A percentile compares a stretch with the other conserved stretches of the same genome.
Evolutionary conservation across 2,329 filamentous ascomycete genomes (phyloP).

Genomic region (Sporothrix pallida): DNA sequence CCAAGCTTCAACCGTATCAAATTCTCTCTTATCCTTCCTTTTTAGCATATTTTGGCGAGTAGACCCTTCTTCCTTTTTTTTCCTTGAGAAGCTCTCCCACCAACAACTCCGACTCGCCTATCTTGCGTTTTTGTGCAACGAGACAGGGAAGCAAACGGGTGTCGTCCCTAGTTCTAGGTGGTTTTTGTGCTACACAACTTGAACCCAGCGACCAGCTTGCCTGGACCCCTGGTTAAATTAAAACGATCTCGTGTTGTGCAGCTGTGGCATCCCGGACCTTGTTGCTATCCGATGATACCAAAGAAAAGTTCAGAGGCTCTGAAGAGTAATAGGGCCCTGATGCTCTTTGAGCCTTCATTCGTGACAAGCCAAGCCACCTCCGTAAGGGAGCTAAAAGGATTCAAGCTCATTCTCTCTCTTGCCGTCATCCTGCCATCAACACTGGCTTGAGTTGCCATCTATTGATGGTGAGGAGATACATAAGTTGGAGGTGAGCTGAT

Average conservation of each 20-base stretch:
- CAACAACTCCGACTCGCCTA: background rate
- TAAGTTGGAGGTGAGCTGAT: background rate
- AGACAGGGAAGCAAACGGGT: background rate
- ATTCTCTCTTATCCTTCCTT: background rate
- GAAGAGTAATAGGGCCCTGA: background rate
- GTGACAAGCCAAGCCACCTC: slow-evolving; percentile 4
- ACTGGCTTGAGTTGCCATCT: too few relatives aligned
- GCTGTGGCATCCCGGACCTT: background rate
- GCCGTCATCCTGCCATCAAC: background rate
- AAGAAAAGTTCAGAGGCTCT: background rate
- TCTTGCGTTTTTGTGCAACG: slow-evolving; percentile 14
- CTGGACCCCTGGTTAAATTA: background rate
- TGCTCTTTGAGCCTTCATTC: background rate
- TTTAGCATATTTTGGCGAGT: slow-evolving; percentile 1
- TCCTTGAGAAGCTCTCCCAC: too few relatives aligned
- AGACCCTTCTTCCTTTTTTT: background rate
- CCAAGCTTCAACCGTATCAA: background rate
- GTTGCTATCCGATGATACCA: slow-evolving; percentile 8
- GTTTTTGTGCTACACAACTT: background rate
- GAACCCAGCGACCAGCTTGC: background rate
- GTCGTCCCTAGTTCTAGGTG: background rate
- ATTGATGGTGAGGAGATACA: too few relatives aligned
- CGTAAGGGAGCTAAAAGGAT: background rate
- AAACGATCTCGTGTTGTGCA: background rate
- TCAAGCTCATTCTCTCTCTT: background rate